Percentiles rank a stretch among this genome's conserved stretches.
These are phyloP conservation scores for Lactarius indigo DNA, from an alignment of 768 basidiomycete genomes.

Conservation along the genomic window DNA sequence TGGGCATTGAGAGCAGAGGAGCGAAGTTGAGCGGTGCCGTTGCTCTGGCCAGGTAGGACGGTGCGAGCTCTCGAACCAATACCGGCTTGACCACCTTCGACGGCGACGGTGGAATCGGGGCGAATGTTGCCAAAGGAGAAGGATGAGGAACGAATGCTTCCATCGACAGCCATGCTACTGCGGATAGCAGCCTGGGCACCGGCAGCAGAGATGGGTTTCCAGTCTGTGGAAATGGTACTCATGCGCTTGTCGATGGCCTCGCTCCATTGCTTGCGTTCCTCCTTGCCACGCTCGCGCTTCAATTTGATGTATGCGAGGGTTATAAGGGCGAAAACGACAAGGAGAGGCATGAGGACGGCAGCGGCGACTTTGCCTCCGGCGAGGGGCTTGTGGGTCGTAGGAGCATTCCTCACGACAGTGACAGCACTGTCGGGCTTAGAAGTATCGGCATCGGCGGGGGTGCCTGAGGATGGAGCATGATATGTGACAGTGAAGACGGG, in stretches of 20 bases:
- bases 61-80: conserved; percentile 35
- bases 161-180: conserved; percentile 54
- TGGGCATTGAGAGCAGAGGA: conserved; percentile 49
- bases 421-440: conserved; percentile 39
- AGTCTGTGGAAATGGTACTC: conserved; percentile 75
- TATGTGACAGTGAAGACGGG: conserved; percentile 70
- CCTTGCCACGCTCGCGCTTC: conserved; percentile 46
- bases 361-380: conserved; percentile 63
- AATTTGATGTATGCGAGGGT: conserved; percentile 49
- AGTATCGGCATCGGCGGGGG: conserved; percentile 42
- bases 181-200: conserved; percentile 76
- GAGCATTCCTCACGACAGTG: conserved; percentile 36
- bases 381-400: conserved; percentile 32
- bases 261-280: conserved; percentile 57
- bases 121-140: conserved; percentile 62
- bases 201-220: conserved; percentile 66
- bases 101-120: conserved; percentile 39
- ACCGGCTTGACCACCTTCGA: conserved; percentile 44
- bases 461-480: conserved; percentile 39
- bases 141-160: conserved; percentile 40
- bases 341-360: conserved; percentile 55
- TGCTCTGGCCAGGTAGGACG: conserved; percentile 25
- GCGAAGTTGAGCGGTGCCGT: conserved; percentile 44
- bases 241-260: conserved; percentile 76
- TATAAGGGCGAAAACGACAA: conserved; percentile 47